Evolutionary conservation across 2,329 filamentous ascomycete species (phyloP).

Genomic region (Fusarium tuaranense): DNA sequence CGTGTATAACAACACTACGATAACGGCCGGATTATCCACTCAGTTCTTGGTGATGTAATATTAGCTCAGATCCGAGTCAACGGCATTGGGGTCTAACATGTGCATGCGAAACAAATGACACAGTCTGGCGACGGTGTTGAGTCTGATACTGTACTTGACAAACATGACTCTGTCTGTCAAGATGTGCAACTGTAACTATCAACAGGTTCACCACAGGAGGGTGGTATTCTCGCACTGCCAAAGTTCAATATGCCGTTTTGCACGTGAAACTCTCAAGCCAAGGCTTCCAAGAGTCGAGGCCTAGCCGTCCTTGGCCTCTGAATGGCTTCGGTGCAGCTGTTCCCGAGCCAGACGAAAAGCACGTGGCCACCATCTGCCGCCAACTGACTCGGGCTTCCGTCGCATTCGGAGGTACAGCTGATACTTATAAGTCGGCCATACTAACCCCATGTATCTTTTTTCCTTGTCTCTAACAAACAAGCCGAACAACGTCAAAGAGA

Average conservation of each 20-base stretch:
- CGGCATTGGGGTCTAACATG: background rate
- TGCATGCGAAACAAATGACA: background rate
- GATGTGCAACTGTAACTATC: background rate
- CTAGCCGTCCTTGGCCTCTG: background rate
- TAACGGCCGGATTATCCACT: background rate
- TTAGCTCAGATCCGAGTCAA: background rate
- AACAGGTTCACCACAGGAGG: background rate
- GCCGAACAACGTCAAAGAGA: background rate
- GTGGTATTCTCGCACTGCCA: background rate
- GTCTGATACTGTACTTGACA: background rate
- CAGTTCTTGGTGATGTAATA: slow-evolving; percentile 16
- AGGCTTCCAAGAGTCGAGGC: background rate
- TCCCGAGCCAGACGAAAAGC: slow-evolving; percentile 14
- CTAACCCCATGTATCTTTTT: background rate
- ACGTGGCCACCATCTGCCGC: slow-evolving; percentile 29
- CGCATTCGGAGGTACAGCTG: background rate
- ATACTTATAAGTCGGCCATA: background rate
- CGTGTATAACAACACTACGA: slow-evolving; percentile 24
- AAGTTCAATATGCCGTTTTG: background rate
- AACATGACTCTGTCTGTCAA: background rate
- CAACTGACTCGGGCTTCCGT: slow-evolving; percentile 29
- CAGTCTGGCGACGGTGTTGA: background rate
- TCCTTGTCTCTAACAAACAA: background rate
- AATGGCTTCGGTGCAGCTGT: slow-evolving; percentile 10
- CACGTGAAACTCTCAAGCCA: background rate